Base-by-base conservation (phyloP, 441 rosid species). In the Viola pubescens region DNA sequence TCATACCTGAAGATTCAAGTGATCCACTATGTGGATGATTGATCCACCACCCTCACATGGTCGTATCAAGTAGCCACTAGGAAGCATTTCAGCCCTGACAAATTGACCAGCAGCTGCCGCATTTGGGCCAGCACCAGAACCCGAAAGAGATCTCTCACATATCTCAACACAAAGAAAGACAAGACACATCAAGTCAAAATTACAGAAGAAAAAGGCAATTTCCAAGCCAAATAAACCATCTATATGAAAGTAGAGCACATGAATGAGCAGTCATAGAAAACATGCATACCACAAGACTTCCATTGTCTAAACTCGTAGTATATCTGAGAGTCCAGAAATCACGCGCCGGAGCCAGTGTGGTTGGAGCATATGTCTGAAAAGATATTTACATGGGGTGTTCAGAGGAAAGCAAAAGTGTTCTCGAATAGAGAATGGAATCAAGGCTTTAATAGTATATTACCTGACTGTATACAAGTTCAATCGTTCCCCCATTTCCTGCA, bases 21-120 rank as follows among this genome's bases (percentile, higher is more conserved):
- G 98, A 75, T 94, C 99, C 0, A 94, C 99, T 40, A 94, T 91
- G 72, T 91, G 97, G 55, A 94, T 88, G 62, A 94, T 88, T 7
- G 99, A 94, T 60, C 99, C 99, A 46, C 99, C 99, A 66, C 97
- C 99, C 6, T 94, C 99, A 68, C 99, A 91, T 3, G 98, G 95
- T 14, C 99, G 84, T 62, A 94, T 91, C 70, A 94, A 67, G 73
- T 88, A 91, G 9, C 99, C 99, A 74, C 98, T 84, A 13, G 99
- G 94, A 63, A 87, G 94, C 88, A 85, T 79, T 79, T 91, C 99
- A 37, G 89, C 99, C 71, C 99, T 88, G 62, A 94, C 91, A 70
- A 91, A 91, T 75, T 88, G 96, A 65, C 89, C 69, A 65, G 94
- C 85, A 51, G 94, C 77, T 16, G 86, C 82, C 47, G 90, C 69